phyloP scores from a whole-genome alignment of 352 stramenopile species.

The Phytophthora foliorum region DNA sequence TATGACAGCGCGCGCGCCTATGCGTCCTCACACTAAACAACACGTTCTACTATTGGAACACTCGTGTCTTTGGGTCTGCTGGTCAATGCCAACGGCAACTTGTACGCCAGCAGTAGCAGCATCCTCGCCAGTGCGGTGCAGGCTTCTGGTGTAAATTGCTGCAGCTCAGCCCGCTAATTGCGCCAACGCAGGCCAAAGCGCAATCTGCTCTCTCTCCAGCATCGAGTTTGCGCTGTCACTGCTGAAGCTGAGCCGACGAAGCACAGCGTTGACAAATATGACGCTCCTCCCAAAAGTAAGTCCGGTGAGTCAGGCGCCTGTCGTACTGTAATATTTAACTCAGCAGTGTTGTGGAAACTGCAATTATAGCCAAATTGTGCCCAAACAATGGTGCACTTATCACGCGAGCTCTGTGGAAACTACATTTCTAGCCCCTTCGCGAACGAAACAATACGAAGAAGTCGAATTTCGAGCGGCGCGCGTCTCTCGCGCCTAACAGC shows the following conservation, averaged over 20 bases:
- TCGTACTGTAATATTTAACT: background rate
- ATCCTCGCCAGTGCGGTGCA: too few relatives aligned
- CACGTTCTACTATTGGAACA: background rate
- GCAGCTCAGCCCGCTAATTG: too few relatives aligned
- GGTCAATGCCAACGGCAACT: slow-evolving; percentile 8
- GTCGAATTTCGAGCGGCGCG: slow-evolving; percentile 4
- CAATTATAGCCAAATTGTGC: background rate
- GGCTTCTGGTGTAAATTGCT: background rate
- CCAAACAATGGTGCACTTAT: too few relatives aligned
- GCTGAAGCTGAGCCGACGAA: too few relatives aligned
- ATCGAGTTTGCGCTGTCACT: background rate
- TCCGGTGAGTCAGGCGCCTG: slow-evolving; percentile 11
- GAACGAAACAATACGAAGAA: slow-evolving; percentile 25
- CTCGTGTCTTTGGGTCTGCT: slow-evolving; percentile 18
- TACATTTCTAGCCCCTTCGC: background rate
- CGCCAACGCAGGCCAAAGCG: too few relatives aligned
- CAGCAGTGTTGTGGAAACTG: too few relatives aligned
- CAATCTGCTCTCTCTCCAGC: background rate
- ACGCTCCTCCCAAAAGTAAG: background rate
- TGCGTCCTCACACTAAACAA: background rate
- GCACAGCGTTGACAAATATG: slow-evolving; percentile 14
- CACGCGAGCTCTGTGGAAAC: too few relatives aligned
- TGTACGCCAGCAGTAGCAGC: background rate
- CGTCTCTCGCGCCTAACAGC: slow-evolving; percentile 17
- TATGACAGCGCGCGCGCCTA: background rate